phyloP scores from a whole-genome alignment of 768 basidiomycete species.

The Phaeotremella skinneri region DNA sequence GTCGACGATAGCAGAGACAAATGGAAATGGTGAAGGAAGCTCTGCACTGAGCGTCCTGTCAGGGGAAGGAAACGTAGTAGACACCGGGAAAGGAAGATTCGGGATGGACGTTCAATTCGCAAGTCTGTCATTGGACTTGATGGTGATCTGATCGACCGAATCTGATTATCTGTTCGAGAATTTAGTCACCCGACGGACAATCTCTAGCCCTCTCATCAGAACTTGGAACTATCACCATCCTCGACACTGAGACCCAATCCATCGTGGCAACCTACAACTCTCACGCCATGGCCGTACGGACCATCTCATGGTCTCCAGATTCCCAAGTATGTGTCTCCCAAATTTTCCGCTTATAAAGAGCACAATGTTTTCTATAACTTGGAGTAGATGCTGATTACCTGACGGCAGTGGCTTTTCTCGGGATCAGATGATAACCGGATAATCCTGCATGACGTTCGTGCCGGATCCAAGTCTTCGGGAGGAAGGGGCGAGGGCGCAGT shows the following conservation, averaged over 20 bases:
- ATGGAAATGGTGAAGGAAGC: constrained; percentile 14
- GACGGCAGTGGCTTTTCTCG: constrained; percentile 70
- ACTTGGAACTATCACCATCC: constrained; percentile 80
- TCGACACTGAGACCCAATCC: constrained; percentile 69
- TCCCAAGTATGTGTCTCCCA: constrained; percentile 61
- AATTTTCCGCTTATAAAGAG: not conserved
- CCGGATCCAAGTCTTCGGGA: constrained; percentile 54
- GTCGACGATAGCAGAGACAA: constrained; percentile 3
- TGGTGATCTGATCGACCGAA: constrained; percentile 55
- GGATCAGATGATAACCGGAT: constrained; percentile 92
- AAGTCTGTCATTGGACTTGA: constrained; percentile 69
- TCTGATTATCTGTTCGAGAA: not conserved
- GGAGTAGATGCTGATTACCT: not conserved
- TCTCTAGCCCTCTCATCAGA: constrained; percentile 79
- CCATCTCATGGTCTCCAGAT: constrained; percentile 84
- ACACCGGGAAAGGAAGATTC: constrained; percentile 51
- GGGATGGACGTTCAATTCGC: constrained; percentile 52
- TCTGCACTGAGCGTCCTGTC: constrained; percentile 19
- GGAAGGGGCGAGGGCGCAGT: constrained; percentile 71
- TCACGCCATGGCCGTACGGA: constrained; percentile 85
- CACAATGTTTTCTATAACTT: not conserved
- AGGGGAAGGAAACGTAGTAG: constrained; percentile 43
- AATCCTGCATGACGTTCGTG: constrained; percentile 81
- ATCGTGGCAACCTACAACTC: constrained; percentile 72
- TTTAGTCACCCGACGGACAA: constrained; percentile 81